Base-by-base conservation (phyloP, 202 grass and related monocot genomes). In the Schoenoplectus tabernaemontani region DNA sequence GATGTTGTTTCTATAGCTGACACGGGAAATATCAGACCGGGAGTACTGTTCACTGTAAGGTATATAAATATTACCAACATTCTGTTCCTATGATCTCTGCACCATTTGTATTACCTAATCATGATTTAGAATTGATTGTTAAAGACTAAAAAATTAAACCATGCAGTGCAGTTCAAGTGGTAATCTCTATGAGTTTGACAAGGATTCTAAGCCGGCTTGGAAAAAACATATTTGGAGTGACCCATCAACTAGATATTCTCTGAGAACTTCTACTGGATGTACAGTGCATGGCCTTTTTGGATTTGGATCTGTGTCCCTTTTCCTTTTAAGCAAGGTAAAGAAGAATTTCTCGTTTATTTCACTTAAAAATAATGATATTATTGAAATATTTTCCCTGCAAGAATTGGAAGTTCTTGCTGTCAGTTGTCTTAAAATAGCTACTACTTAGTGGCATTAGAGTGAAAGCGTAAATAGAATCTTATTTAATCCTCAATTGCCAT, bases 1-100 rank as follows among this genome's bases (percentile, higher is more conserved):
- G 91, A 98, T 83, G 88, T 92, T 53, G 82, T 84, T 1, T 87
- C 89, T 81, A 87, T 98, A 83, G 86, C 86, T 81, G 91, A 95
- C 62, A 88, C 84, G 61, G 95, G 90, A 82, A 90, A 91, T 47
- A 85, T 87, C 50, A 88, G 78, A 56, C 81, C 86, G 84, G 91
- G 95, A 79, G 85, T 87, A n/a, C 71, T 95, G 78, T 95, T 98
- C 87, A 95, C 95, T 84, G 83, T 98, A 82, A 98, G 95, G 91
- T 94, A 89, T 39, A 86, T 15, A 77, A 82, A 83, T n/a, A 34
- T 22, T 46, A 37, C 60, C 59, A 64, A 43, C 3, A 20, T 61
- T 19, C 13, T 75, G 42, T 75, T 36, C 54, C 47, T 19, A 8
- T 53, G 7, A 12, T 19, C 26, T 54, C 16, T 12, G 19, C 22